phyloP scores from a whole-genome alignment of 345 rosid species.

The Camelina sativa region DNA sequence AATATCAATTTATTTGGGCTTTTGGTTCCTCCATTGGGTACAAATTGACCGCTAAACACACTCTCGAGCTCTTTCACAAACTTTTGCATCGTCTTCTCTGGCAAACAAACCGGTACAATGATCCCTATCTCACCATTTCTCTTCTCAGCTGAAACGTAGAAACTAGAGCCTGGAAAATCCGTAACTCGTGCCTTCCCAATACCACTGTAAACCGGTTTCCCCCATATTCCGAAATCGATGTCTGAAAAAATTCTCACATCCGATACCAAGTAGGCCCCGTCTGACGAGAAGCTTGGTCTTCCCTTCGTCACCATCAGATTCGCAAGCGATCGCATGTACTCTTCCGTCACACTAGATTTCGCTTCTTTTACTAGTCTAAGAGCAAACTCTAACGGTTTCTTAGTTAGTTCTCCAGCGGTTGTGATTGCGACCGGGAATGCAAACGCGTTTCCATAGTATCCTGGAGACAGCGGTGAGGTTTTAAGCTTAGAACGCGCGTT shows the following conservation, averaged over 20 bases:
- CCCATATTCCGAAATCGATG: slow-evolving; percentile 58
- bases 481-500: slow-evolving; percentile 39
- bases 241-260: slow-evolving; percentile 47
- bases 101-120: slow-evolving; percentile 54
- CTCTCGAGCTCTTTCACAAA: slow-evolving; percentile 50
- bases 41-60: slow-evolving; percentile 33
- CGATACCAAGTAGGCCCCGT: slow-evolving; percentile 46
- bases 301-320: slow-evolving; percentile 55
- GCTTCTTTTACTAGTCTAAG: slow-evolving; percentile 42
- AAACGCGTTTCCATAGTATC: slow-evolving; percentile 56
- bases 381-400: slow-evolving; percentile 46
- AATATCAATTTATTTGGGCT: not conserved
- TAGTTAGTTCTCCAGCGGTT: slow-evolving; percentile 28
- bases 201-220: slow-evolving; percentile 54
- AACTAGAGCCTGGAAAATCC: slow-evolving; percentile 38
- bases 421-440: slow-evolving; percentile 44
- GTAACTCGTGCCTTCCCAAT: not conserved
- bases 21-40: not conserved
- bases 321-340: slow-evolving; percentile 58
- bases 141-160: slow-evolving; percentile 40
- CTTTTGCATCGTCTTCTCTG: slow-evolving; percentile 50
- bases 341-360: slow-evolving; percentile 50
- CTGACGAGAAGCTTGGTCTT: slow-evolving; percentile 48
- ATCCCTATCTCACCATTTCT: slow-evolving; percentile 52
- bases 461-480: slow-evolving; percentile 38